Conservation (phyloP, 164 flowering plant species). For the Warburgia ugandensis region DNA sequence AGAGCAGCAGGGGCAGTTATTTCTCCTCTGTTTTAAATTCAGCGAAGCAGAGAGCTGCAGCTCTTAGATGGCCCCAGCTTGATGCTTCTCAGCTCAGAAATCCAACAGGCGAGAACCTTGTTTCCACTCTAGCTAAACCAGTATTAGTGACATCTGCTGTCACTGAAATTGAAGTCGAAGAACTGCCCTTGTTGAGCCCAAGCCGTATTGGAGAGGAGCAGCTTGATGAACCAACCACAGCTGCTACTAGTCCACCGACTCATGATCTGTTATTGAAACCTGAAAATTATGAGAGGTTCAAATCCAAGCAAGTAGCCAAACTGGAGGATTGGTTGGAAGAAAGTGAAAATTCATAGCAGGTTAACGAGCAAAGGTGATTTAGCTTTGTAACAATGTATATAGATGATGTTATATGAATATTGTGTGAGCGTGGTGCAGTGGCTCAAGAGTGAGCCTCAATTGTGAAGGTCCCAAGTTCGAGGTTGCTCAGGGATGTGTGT, state of each 20-base stretch:
- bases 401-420: too few relatives aligned
- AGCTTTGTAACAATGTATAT: too few relatives aligned
- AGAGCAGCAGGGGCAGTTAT: slow-evolving; percentile 30
- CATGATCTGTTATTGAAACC: not conserved
- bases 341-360: too few relatives aligned
- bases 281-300: slow-evolving; percentile 9
- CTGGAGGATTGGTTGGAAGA: slow-evolving; percentile 13
- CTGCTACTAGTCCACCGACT: not conserved
- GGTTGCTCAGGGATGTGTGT: too few relatives aligned
- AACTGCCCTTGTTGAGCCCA: slow-evolving; percentile 1
- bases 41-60: slow-evolving; percentile 56
- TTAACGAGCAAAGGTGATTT: too few relatives aligned
- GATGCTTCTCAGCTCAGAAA: slow-evolving; percentile 26
- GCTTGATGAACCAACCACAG: not conserved
- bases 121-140: slow-evolving; percentile 10
- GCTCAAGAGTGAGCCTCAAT: too few relatives aligned
- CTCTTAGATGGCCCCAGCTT: slow-evolving; percentile 50
- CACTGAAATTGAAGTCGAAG: slow-evolving; percentile 2
- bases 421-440: too few relatives aligned
- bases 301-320: slow-evolving; percentile 5
- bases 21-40: slow-evolving; percentile 53
- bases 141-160: slow-evolving; percentile 16
- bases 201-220: too few relatives aligned
- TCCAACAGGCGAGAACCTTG: slow-evolving; percentile 13
- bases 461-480: too few relatives aligned